Percentiles rank a stretch among this genome's conserved stretches.
phyloP scores from a whole-genome alignment of 2,329 filamentous ascomycete genomes.

The Cadophora gregata region DNA sequence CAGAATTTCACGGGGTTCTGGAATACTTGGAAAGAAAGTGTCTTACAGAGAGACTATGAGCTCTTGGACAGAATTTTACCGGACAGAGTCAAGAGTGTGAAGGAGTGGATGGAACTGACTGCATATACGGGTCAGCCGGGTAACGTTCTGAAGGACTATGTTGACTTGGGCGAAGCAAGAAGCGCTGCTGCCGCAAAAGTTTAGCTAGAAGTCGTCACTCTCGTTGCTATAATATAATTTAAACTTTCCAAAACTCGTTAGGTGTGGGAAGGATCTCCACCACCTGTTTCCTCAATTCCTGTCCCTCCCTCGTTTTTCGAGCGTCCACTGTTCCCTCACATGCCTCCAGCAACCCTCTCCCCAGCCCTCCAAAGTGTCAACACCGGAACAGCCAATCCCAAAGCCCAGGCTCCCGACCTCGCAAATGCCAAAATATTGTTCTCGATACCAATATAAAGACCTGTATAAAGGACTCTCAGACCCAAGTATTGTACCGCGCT shows the following conservation, averaged over 20 bases:
- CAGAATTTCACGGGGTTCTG: slow-evolving; percentile 38
- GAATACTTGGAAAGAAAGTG: slow-evolving; percentile 34
- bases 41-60: slow-evolving; percentile 31
- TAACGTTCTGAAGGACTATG: slow-evolving; percentile 31
- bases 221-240: too few species aligned
- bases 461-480: slow-evolving; percentile 3
- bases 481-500: slow-evolving; percentile 3
- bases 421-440: slow-evolving; percentile 3
- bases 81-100: slow-evolving; percentile 32
- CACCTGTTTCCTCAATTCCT: too few species aligned
- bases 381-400: not conserved
- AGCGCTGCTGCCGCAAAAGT: not conserved
- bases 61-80: slow-evolving; percentile 37
- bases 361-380: not conserved
- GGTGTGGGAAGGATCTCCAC: too few species aligned
- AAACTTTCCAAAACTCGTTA: too few species aligned
- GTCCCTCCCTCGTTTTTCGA: too few species aligned
- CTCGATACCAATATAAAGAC: slow-evolving; percentile 7
- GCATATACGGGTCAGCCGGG: slow-evolving; percentile 30
- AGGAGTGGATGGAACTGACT: slow-evolving; percentile 36
- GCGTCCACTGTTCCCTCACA: not conserved
- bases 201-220: too few species aligned
- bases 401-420: not conserved
- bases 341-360: not conserved
- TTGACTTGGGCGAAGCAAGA: slow-evolving; percentile 11